Conservation (phyloP, 1,284 basidiomycete species). For the Puccinia triticina region DNA sequence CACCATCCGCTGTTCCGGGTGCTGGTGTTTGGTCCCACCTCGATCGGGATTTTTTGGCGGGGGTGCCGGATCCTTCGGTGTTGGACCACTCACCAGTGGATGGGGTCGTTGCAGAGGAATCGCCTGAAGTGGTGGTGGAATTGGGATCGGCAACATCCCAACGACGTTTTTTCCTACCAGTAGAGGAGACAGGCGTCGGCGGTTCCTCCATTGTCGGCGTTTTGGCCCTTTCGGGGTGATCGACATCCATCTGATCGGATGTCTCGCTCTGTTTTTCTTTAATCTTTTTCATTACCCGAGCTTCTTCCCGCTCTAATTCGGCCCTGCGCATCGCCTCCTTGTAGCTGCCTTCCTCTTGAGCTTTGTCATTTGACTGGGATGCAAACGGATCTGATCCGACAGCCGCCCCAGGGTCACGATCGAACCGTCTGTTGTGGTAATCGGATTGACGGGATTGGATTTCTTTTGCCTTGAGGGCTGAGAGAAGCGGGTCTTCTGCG, state of each 20-base stretch:
- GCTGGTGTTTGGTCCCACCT: slow-evolving; percentile 89
- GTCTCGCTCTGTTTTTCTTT: slow-evolving; percentile 83
- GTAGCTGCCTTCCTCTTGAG: slow-evolving; percentile 79
- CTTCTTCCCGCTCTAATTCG: slow-evolving; percentile 90
- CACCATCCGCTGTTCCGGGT: slow-evolving; percentile 66
- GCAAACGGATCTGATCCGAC: slow-evolving; percentile 75
- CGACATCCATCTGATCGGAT: slow-evolving; percentile 74
- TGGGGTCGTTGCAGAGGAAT: slow-evolving; percentile 62
- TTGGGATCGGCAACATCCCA: slow-evolving; percentile 78
- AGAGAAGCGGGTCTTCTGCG: slow-evolving; percentile 86
- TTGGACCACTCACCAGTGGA: slow-evolving; percentile 72
- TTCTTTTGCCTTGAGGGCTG: slow-evolving; percentile 87
- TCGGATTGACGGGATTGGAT: slow-evolving; percentile 91
- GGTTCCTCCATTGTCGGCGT: slow-evolving; percentile 40
- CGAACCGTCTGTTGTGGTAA: slow-evolving; percentile 91
- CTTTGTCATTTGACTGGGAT: slow-evolving; percentile 66
- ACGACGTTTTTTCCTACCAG: slow-evolving; percentile 74
- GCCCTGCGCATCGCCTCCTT: slow-evolving; percentile 94
- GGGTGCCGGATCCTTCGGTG: slow-evolving; percentile 69
- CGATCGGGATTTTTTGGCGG: slow-evolving; percentile 85
- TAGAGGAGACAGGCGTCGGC: slow-evolving; percentile 63
- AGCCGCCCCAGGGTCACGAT: slow-evolving; percentile 65
- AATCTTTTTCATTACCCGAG: slow-evolving; percentile 77
- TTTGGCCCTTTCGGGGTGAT: slow-evolving; percentile 62
- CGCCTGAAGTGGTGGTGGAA: slow-evolving; percentile 63